A percentile compares a stretch with the other conserved stretches of the same genome.
Conservation (phyloP, 371 early-diverging fungal species). For the Batkoa obscura region DNA sequence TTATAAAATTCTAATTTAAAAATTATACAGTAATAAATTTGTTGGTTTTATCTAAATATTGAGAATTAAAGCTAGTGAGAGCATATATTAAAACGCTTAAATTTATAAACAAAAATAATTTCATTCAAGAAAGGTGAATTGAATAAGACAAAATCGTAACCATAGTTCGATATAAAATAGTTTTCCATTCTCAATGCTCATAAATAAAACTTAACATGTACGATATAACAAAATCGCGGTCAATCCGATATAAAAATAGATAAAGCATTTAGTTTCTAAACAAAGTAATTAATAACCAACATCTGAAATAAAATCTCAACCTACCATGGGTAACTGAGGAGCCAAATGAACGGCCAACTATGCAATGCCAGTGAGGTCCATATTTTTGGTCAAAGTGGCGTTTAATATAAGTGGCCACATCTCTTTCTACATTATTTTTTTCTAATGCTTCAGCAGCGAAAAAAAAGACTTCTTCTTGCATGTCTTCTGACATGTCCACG, state of each 20-base stretch:
- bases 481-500: constrained; percentile 93
- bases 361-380: constrained; percentile 94
- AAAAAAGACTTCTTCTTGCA: constrained; percentile 90
- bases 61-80: too few species aligned
- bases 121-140: too few species aligned
- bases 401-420: constrained; percentile 93
- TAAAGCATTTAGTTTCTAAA: constrained; percentile 79
- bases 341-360: constrained; percentile 95
- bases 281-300: background rate
- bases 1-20: too few species aligned
- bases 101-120: too few species aligned
- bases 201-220: constrained; percentile 34
- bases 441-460: constrained; percentile 81
- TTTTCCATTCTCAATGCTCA: too few species aligned
- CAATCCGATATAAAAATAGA: constrained; percentile 92
- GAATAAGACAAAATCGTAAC: too few species aligned
- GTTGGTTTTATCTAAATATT: too few species aligned
- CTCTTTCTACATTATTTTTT: constrained; percentile 89
- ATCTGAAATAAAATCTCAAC: background rate
- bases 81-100: too few species aligned
- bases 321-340: constrained; percentile 93
- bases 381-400: constrained; percentile 95
- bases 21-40: too few species aligned
- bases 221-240: constrained; percentile 93
- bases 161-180: too few species aligned